Conservation (phyloP, 2,329 filamentous ascomycete genomes). For the Amesomyces nigricolor region DNA sequence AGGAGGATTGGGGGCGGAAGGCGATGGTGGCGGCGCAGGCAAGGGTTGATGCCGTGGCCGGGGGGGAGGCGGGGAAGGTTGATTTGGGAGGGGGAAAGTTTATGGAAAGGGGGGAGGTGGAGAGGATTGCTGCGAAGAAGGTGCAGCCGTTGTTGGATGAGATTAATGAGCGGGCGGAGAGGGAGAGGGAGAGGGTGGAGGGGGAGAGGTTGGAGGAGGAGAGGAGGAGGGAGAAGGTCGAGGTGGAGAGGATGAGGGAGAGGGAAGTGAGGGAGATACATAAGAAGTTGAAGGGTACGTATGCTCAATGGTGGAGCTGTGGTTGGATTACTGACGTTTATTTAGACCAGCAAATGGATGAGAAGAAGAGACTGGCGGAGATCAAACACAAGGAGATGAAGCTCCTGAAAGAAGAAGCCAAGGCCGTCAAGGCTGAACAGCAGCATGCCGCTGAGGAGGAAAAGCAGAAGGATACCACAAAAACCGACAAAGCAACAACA, state of each 20-base stretch:
- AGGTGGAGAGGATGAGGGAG: constrained; percentile 43
- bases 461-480: constrained; percentile 35
- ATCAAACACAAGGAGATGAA: constrained; percentile 53
- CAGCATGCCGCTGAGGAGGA: constrained; percentile 42
- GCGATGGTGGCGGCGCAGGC: constrained; percentile 64
- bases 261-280: constrained; percentile 49
- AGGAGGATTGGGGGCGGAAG: constrained; percentile 74
- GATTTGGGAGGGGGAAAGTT: constrained; percentile 77
- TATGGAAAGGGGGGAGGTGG: constrained; percentile 69
- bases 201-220: constrained; percentile 60
- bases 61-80: constrained; percentile 45
- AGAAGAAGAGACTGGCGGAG: constrained; percentile 36
- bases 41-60: constrained; percentile 54
- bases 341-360: constrained; percentile 42
- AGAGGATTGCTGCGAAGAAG: constrained; percentile 69
- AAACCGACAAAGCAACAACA: not conserved
- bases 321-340: constrained; percentile 13
- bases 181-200: constrained; percentile 61
- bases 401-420: constrained; percentile 36
- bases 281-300: constrained; percentile 55
- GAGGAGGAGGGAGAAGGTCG: constrained; percentile 33
- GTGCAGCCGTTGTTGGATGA: constrained; percentile 82
- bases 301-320: no score
- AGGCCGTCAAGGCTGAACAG: constrained; percentile 43
- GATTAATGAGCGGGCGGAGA: constrained; percentile 72